These are phyloP conservation scores for Syzygium aqueum DNA, from an alignment of 345 rosid genomes.

Conservation along the genomic window DNA sequence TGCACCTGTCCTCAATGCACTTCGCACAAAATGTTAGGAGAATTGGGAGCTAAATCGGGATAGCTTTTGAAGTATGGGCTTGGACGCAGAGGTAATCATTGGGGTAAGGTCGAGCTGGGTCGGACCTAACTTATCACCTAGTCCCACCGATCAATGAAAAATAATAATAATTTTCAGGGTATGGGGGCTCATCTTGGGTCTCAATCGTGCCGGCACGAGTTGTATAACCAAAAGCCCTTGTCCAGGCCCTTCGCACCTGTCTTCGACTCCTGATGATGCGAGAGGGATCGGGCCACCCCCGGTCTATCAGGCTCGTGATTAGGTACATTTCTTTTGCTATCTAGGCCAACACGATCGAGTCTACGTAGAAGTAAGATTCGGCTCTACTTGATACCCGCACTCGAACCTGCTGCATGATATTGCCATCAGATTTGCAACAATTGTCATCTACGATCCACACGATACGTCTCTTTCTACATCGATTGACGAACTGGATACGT, in stretches of 20 bases:
- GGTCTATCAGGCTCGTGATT: background rate
- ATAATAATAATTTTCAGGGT: too few species aligned
- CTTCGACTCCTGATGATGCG: too few species aligned
- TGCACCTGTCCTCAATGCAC: too few species aligned
- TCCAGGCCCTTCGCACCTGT: too few species aligned
- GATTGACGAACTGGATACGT: background rate
- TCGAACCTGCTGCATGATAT: background rate
- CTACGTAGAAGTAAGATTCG: background rate
- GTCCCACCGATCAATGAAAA: background rate
- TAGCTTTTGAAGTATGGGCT: too few species aligned
- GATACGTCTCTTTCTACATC: background rate
- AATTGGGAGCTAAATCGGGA: too few species aligned
- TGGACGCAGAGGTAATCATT: background rate
- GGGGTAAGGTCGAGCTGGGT: too few species aligned
- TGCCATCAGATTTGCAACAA: background rate
- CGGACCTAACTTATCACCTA: background rate
- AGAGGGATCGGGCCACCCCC: background rate
- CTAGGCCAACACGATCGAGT: background rate
- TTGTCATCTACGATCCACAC: background rate
- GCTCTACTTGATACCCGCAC: background rate
- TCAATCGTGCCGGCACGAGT: too few species aligned
- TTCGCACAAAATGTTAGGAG: too few species aligned
- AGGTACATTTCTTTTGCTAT: background rate
- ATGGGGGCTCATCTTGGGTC: background rate
- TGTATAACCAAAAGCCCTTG: too few species aligned